Evolutionary conservation across 1,284 basidiomycete species (phyloP), one percentile per base, ranked within the genome.

Genomic region (Irpex lacteus): DNA sequence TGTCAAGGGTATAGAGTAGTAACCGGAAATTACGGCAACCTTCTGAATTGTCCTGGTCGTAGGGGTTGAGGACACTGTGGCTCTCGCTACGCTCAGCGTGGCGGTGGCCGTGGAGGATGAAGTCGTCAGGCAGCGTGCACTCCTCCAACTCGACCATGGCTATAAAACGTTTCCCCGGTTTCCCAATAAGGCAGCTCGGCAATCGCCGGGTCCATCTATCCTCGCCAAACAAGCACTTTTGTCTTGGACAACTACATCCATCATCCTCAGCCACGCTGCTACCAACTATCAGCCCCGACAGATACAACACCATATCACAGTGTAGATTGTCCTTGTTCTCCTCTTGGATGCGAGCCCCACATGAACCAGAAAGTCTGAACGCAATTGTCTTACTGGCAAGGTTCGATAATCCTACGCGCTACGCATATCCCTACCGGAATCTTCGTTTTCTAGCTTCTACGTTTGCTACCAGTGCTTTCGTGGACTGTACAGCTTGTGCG

Each of bases 231-330:
- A 36, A 26, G 32, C 32, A 56, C 54, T 56, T 56, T 56, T 56
- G 54, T 56, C 15, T 26, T 34, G 54, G 34, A 36, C 26, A 26
- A 18, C 54, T 34, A 34, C 54, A 56, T 56, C 26, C 54, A 56
- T 56, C 26, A 56, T 56, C 13, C 54, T 56, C 13, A 15, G 54
- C 54, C 54, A 34, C 54, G 54, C 54, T 34, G 54, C 54, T 56
- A 56, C 54, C 54, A 56, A 56, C 54, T 36, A 56, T 34, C 52
- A 18, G 52, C 21, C 52, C 15, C 52, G 3, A 53, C 15, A 53
- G 11, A n/a, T 13, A 11, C 44, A 47, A 47, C 44, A 47, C 9
- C 44, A n/a, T 11, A n/a, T n/a, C 19, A 21, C 19, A 52, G 18
- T n/a, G 8, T 52, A 18, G 15, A 18, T 19, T 5, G 15, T 44